Percentiles rank a stretch among this genome's conserved stretches.
Conservation (phyloP, 148 eudicot species). For the Vaccinium darrowii region DNA sequence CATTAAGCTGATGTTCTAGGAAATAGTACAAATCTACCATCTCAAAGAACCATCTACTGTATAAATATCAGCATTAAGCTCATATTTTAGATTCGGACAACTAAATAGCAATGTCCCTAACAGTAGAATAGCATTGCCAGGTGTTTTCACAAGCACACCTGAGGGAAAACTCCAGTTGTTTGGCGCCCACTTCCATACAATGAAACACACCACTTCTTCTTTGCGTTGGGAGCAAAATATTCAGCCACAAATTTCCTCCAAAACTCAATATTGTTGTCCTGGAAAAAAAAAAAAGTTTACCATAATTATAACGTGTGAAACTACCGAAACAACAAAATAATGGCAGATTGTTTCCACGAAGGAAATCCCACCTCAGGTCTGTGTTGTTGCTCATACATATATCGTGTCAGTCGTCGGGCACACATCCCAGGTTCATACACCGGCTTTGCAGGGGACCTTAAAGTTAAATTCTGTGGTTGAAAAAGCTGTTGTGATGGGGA, state of each 20-base stretch:
- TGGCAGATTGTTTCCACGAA: background rate
- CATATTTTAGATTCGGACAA: background rate
- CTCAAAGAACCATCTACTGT: background rate
- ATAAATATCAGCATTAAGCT: background rate
- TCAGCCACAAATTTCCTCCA: constrained; percentile 92
- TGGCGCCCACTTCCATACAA: constrained; percentile 98
- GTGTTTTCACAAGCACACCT: constrained; percentile 42
- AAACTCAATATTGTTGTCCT: constrained; percentile 94
- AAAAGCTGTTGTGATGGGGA: constrained; percentile 55
- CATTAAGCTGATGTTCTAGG: background rate
- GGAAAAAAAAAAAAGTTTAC: constrained; percentile 15
- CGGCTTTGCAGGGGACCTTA: constrained; percentile 73
- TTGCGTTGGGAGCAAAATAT: constrained; percentile 89
- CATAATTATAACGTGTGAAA: background rate
- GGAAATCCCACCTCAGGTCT: constrained; percentile 75
- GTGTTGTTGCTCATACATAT: constrained; percentile 96
- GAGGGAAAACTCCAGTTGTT: constrained; percentile 90
- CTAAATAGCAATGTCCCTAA: background rate
- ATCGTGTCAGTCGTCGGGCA: constrained; percentile 85
- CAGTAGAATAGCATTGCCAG: background rate
- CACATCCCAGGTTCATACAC: constrained; percentile 92
- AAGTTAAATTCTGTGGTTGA: constrained; percentile 67
- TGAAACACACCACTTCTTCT: constrained; percentile 98
- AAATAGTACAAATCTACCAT: background rate
- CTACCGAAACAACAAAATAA: background rate